Conservation (phyloP, 23 red algal species). For the Gracilaria gracilis region DNA sequence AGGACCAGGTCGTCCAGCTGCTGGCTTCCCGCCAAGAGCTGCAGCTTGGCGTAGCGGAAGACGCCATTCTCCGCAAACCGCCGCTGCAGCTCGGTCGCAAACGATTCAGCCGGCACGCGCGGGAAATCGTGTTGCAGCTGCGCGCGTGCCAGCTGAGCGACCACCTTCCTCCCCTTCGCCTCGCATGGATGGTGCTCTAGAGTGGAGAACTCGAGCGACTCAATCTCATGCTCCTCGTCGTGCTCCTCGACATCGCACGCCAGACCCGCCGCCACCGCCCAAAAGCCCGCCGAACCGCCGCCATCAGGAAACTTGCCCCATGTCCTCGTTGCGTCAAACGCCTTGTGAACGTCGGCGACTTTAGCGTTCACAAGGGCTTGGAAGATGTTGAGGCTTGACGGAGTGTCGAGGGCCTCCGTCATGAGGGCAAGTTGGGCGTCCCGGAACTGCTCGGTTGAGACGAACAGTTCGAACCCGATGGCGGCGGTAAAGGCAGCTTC, state of each 20-base stretch:
- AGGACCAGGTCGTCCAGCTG: constrained; percentile 34
- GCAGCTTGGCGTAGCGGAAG: constrained; percentile 47
- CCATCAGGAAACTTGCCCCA: constrained; percentile 5
- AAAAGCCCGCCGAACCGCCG: neutral
- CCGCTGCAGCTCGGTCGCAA: constrained; percentile 26
- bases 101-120: constrained; percentile 11
- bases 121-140: constrained; percentile 27
- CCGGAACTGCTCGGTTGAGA: constrained; percentile 29
- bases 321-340: constrained; percentile 29
- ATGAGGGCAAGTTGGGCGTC: constrained; percentile 36
- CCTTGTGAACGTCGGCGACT: constrained; percentile 22
- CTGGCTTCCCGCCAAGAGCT: neutral
- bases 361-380: constrained; percentile 15
- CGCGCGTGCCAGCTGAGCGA: constrained; percentile 22
- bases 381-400: constrained; percentile 5
- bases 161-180: constrained; percentile 12
- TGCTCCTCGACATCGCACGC: neutral
- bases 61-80: constrained; percentile 17
- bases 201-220: constrained; percentile 15
- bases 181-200: neutral
- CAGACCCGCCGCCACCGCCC: constrained; percentile 14
- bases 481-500: constrained; percentile 3
- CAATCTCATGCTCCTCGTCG: neutral
- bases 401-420: constrained; percentile 6
- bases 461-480: constrained; percentile 40